A percentile compares a stretch with the other conserved stretches of the same genome.
phyloP scores from a whole-genome alignment of 192 early-diverging fungal genomes.

The Jimgerdemannia lactiflua region DNA sequence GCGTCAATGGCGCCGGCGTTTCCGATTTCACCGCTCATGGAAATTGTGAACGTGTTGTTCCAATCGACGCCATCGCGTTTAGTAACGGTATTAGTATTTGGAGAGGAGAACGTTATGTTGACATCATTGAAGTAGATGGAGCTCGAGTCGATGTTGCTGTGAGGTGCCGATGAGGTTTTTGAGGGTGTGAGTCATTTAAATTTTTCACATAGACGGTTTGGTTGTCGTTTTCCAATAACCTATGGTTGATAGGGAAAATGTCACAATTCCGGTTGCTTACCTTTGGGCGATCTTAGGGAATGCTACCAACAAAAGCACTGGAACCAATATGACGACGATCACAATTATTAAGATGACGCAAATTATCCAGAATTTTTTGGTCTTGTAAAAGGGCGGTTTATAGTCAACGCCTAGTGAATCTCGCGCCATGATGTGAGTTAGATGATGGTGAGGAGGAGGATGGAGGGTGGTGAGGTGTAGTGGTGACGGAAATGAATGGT shows the following conservation, averaged over 20 bases:
- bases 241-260: too few relatives aligned
- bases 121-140: constrained; percentile 34
- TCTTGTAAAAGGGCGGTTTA: constrained; percentile 40
- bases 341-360: constrained; percentile 45
- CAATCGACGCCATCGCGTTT: too few relatives aligned
- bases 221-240: too few relatives aligned
- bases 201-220: too few relatives aligned
- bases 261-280: too few relatives aligned
- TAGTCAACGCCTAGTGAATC: constrained; percentile 1
- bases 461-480: too few relatives aligned
- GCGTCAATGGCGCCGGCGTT: constrained; percentile 21
- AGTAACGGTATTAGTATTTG: neutral
- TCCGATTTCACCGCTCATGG: constrained; percentile 21
- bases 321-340: constrained; percentile 41
- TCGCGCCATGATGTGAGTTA: too few relatives aligned
- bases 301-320: constrained; percentile 46
- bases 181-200: too few relatives aligned
- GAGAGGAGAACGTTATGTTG: constrained; percentile 29
- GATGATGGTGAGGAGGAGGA: too few relatives aligned
- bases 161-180: too few relatives aligned
- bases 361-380: constrained; percentile 52
- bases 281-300: constrained; percentile 49
- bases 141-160: constrained; percentile 33
- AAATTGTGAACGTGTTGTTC: constrained; percentile 24
- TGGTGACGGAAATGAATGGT: too few relatives aligned